These are phyloP conservation scores for Colletotrichum magnum DNA, from an alignment of 2,329 filamentous ascomycete species.

Conservation along the genomic window DNA sequence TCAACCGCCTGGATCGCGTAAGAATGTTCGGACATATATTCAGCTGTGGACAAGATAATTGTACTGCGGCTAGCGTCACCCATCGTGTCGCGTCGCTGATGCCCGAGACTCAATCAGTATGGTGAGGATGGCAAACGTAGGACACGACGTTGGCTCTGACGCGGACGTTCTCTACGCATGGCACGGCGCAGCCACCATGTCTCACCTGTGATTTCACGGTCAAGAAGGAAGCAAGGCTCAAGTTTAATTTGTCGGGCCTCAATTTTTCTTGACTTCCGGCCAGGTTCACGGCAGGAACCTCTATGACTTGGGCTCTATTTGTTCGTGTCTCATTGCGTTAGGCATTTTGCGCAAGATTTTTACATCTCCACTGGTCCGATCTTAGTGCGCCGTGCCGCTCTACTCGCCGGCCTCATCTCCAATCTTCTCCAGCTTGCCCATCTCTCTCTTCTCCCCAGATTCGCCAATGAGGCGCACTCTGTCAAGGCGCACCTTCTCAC, in stretches of 20 bases:
- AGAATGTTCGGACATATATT: constrained; percentile 60
- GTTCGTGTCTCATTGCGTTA: constrained; percentile 37
- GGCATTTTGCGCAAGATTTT: constrained; percentile 18
- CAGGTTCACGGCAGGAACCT: not conserved
- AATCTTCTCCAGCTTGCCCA: constrained; percentile 96
- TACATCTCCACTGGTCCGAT: constrained; percentile 14
- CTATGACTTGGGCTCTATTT: constrained; percentile 37
- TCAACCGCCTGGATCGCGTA: constrained; percentile 42
- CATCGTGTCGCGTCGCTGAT: not conserved
- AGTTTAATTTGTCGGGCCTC: not conserved
- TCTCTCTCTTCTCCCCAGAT: constrained; percentile 89
- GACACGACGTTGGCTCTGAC: no score
- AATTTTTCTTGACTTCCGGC: constrained; percentile 22
- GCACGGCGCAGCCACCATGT: no score
- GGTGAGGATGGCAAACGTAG: no score
- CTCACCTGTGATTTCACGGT: no score
- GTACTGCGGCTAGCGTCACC: not conserved
- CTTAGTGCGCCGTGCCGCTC: constrained; percentile 30
- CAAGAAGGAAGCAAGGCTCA: no score
- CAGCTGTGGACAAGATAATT: not conserved
- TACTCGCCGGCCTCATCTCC: constrained; percentile 79
- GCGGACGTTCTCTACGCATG: no score
- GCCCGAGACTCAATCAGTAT: no score
- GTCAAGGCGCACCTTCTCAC: constrained; percentile 89
- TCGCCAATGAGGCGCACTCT: constrained; percentile 87